Base-by-base conservation (phyloP, 495 filamentous ascomycete species). In the Talaromyces trachyspermus region DNA sequence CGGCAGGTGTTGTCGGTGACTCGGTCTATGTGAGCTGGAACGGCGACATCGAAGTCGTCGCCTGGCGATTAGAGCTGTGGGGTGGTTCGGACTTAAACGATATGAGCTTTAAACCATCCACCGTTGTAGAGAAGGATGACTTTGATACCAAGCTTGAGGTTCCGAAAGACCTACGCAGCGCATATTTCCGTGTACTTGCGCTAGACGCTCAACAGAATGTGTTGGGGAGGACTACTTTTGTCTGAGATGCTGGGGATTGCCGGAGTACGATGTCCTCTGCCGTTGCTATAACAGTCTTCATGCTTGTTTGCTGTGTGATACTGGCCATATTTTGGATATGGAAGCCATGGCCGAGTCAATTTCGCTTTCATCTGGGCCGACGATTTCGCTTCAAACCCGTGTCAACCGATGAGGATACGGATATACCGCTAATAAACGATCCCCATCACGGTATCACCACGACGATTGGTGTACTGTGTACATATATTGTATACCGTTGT, bases 11-110 rank as follows among this genome's bases (percentile, higher is more conserved):
- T 5, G 44, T 45, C 0, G 57, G 57, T 1, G 69, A 64, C 7
- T 60, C 55, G 0, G 45, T 70, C 37, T 61, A 66, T 49, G 62
- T 68, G 33, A 70, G 63, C 56, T 72, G 69, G 69, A 72, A 72
- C 29, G 69, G 69, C 7, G 69, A 68, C n/a, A 72, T 68, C 3
- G 68, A 70, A 27, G 58, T 72, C 10, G 56, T 42, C 2, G 37
- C 10, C 15, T 72, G 63, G 60, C 53, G 49, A 20, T 39, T 70
- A 14, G 61, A 68, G 40, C 43, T 38, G 1, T 70, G 64, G 64
- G 56, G 61, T 26, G 46, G 42, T 2, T 49, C 42, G 2, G 46
- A 54, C 23, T 11, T 51, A 12, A 29, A 53, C 20, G 18, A 49
- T 12, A 25, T 43, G 2, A 26, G 46, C 8, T 54, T 52, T n/a